Evolutionary conservation across 2,329 filamentous ascomycete genomes (phyloP), one percentile per base, ranked within the genome.

Genomic region (Epichloe sp.): DNA sequence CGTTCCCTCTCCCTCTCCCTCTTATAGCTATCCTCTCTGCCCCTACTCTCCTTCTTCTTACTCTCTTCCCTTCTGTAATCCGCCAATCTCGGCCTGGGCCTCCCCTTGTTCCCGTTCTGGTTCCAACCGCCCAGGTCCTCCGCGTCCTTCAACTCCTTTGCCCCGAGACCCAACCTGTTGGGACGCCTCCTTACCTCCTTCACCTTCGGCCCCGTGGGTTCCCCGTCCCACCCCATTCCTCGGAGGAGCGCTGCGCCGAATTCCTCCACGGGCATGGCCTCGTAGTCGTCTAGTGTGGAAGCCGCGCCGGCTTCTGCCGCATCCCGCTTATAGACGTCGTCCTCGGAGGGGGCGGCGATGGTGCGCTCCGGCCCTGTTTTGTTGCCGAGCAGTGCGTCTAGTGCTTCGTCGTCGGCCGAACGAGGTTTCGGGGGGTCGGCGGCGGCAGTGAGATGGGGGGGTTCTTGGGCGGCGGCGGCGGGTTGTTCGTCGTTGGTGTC

Each of bases 141-240:
- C 21, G 73, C 78, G 38, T 76, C 80, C 45, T 85, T 81, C 15
- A 88, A 76, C 61, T 88, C 82, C 62, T 91, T 95, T 11, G 90
- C 90, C 3, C 91, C 93, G 7, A 97, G 83, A 0, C 93, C 93
- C 10, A 97, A 73, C 51, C 94, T 77, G 53, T 88, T 88, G 15
- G 88, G 84, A 47, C 90, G 79, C 48, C 82, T 77, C 62, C 85
- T 83, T 55, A 80, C 83, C 37, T 82, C 74, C 57, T 85, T 85
- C 5, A 70, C 65, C 44, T 68, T 74, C 3, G 72, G 66, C 2
- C 74, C 76, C 45, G 73, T 69, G 54, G 75, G 71, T 50, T 81
- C 78, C 66, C 69, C 84, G 72, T 96, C 89, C 90, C 91, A 96
- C 8, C 93, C 93, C 86, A 97, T 96, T 10, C 90, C 89, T 35